Evolutionary conservation across 352 stramenopile species (phyloP).

Genomic region (Globisporangium paroecandrum): DNA sequence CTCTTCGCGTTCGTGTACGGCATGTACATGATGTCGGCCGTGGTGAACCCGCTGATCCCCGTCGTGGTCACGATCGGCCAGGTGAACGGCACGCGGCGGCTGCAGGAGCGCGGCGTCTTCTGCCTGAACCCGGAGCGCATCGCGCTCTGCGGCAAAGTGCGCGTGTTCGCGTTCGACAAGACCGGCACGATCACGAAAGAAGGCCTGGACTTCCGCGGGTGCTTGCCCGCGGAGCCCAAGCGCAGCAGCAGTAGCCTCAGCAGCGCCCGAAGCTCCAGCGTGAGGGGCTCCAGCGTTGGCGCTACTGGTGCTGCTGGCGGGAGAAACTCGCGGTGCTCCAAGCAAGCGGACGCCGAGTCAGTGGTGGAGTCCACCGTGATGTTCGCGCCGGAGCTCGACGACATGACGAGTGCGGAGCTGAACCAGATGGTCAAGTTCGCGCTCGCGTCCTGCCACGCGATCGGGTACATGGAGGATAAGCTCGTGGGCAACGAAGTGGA

Average conservation of each 20-base stretch:
- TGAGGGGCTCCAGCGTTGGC: not conserved
- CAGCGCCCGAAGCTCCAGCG: not conserved
- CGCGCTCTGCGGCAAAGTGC: constrained; percentile 79
- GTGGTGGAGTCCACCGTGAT: not conserved
- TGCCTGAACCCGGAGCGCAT: constrained; percentile 71
- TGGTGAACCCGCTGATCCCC: constrained; percentile 70
- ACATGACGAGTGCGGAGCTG: constrained; percentile 15
- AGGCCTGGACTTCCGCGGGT: constrained; percentile 64
- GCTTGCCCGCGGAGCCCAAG: constrained; percentile 10
- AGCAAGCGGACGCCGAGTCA: not conserved
- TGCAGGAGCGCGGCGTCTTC: constrained; percentile 53
- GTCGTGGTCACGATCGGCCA: constrained; percentile 79
- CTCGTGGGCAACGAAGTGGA: constrained; percentile 82
- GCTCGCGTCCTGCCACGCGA: constrained; percentile 66
- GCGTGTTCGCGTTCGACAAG: constrained; percentile 84
- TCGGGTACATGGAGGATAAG: constrained; percentile 38
- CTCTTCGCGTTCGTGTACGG: constrained; percentile 50
- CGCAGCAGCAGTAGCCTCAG: not conserved
- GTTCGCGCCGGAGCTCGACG: constrained; percentile 17
- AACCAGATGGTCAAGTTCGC: constrained; percentile 25
- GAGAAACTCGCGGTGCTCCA: not conserved
- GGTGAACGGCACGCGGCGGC: constrained; percentile 59
- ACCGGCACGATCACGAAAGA: constrained; percentile 85
- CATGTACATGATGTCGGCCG: constrained; percentile 53
- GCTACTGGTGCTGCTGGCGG: not conserved